These are phyloP conservation scores for Pleurotus giganteus DNA, from an alignment of 768 basidiomycete species.

Conservation along the genomic window DNA sequence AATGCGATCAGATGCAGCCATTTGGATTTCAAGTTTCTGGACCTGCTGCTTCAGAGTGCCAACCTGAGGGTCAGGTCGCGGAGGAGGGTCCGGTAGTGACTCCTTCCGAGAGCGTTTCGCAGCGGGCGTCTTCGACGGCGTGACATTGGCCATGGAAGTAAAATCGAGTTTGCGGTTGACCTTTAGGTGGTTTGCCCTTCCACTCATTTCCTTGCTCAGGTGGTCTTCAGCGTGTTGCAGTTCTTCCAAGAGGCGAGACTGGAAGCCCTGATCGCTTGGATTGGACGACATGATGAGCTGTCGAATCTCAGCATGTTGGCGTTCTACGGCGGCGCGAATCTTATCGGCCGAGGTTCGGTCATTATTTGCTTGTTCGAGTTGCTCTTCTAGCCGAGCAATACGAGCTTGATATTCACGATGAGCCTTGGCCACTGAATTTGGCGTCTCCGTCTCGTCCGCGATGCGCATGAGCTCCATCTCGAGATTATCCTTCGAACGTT, in stretches of 20 bases:
- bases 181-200: conserved; percentile 32
- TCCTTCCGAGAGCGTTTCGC: conserved; percentile 35
- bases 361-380: conserved; percentile 55
- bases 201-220: conserved; percentile 48
- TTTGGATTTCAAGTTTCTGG: conserved; percentile 64
- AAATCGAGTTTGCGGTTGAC: conserved; percentile 32
- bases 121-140: conserved; percentile 45
- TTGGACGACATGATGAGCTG: conserved; percentile 57
- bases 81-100: conserved; percentile 29
- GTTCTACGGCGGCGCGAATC: conserved; percentile 61
- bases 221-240: conserved; percentile 61
- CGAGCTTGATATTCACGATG: conserved; percentile 64
- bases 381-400: conserved; percentile 60
- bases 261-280: conserved; percentile 60
- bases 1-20: conserved; percentile 66
- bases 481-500: conserved; percentile 62
- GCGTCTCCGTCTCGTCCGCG: conserved; percentile 55
- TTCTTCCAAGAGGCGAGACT: conserved; percentile 58
- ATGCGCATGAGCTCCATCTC: conserved; percentile 67
- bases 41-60: conserved; percentile 59
- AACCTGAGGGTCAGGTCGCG: conserved; percentile 46
- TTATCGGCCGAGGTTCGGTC: conserved; percentile 46
- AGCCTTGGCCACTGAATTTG: conserved; percentile 53
- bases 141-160: conserved; percentile 40
- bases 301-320: conserved; percentile 71